Conservation (phyloP, 2,329 filamentous ascomycete species). For the Dendryphion nanum region DNA sequence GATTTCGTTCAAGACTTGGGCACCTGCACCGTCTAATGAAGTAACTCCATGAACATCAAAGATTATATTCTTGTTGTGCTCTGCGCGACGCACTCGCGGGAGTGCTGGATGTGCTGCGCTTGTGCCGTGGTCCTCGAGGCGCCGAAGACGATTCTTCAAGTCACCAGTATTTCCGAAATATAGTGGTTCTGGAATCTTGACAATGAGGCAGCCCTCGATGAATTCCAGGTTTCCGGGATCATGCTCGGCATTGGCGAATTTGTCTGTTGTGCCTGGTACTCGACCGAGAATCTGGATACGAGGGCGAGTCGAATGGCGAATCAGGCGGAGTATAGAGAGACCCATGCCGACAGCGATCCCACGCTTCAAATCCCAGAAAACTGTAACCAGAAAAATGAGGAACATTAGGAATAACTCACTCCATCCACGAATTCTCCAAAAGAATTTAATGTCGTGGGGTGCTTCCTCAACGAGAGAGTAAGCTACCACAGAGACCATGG, state of each 20-base stretch:
- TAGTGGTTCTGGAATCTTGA: conserved; percentile 95
- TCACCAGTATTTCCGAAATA: conserved; percentile 97
- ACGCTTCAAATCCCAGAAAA: conserved; percentile 91
- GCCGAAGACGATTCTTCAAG: conserved; percentile 75
- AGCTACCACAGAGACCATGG: conserved; percentile 94
- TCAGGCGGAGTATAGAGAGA: conserved; percentile 82
- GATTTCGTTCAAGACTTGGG: conserved; percentile 89
- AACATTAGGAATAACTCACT: conserved; percentile 83
- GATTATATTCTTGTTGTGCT: conserved; percentile 87
- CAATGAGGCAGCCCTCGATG: conserved; percentile 87
- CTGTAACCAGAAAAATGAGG: conserved; percentile 85
- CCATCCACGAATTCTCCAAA: conserved; percentile 80
- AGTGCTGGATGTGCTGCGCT: conserved; percentile 80
- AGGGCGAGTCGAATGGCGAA: conserved; percentile 85
- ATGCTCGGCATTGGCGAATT: conserved; percentile 81
- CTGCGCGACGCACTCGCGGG: conserved; percentile 71
- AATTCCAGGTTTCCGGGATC: conserved; percentile 76
- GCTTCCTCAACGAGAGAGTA: conserved; percentile 94
- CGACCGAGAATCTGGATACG: conserved; percentile 95
- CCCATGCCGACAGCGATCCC: conserved; percentile 94
- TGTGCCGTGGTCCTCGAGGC: conserved; percentile 90
- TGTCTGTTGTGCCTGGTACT: conserved; percentile 71
- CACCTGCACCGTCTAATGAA: conserved; percentile 86
- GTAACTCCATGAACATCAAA: conserved; percentile 99
- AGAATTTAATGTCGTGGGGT: conserved; percentile 88